Percentiles rank a stretch among this genome's conserved stretches.
phyloP scores from a whole-genome alignment of 768 basidiomycete genomes.

The Suillus placidus region DNA sequence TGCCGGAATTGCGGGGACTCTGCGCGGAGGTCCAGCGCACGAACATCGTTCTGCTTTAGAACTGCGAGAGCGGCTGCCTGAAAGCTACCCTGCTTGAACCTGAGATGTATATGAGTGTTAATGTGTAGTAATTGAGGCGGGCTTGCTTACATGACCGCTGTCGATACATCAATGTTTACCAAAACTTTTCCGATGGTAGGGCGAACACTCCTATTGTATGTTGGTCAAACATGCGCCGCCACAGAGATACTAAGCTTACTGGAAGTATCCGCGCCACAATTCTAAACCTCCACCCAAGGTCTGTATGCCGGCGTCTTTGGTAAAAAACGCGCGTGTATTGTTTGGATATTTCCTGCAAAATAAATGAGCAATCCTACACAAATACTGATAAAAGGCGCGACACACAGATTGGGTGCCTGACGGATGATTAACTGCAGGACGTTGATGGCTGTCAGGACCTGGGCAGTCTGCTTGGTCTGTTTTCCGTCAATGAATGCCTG shows the following conservation, averaged over 20 bases:
- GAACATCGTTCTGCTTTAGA: conserved; percentile 26
- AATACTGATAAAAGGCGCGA: conserved; percentile 8
- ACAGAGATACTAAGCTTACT: conserved; percentile 37
- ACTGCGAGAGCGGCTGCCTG: conserved; percentile 36
- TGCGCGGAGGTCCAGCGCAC: conserved; percentile 32
- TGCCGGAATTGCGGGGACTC: conserved; percentile 28
- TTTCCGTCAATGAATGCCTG: conserved; percentile 28
- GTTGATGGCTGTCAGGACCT: conserved; percentile 44
- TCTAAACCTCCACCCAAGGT: conserved; percentile 39
- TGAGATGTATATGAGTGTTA: conserved; percentile 11
- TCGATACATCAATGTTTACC: conserved; percentile 50
- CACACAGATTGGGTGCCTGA: conserved; percentile 49
- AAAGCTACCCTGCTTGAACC: conserved; percentile 31
- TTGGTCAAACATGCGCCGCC: conserved; percentile 1
- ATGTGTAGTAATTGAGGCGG: neutral
- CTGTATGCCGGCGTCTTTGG: conserved; percentile 31
- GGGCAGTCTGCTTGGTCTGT: conserved; percentile 25
- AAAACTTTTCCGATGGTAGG: conserved; percentile 43
- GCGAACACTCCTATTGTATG: conserved; percentile 45
- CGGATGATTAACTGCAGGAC: conserved; percentile 52
- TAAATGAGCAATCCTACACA: neutral
- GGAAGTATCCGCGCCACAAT: conserved; percentile 52
- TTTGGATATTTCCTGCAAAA: conserved; percentile 44
- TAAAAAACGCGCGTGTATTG: conserved; percentile 51
- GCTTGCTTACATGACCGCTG: conserved; percentile 44